Conservation (phyloP, 2,329 filamentous ascomycete species). For the Stemphylium vesicarium region DNA sequence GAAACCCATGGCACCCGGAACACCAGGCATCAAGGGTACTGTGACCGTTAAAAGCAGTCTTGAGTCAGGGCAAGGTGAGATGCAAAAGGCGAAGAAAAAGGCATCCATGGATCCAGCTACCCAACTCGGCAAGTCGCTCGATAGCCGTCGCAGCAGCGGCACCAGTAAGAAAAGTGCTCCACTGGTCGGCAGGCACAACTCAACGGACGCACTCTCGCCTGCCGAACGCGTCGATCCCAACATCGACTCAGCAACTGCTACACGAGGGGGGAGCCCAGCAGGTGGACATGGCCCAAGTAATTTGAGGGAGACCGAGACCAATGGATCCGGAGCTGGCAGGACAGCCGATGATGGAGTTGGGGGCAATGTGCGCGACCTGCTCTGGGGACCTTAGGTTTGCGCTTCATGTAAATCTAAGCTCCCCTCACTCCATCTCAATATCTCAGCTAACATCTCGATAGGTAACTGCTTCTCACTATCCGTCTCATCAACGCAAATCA, state of each 20-base stretch:
- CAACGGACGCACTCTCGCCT: constrained; percentile 33
- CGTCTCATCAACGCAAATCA: constrained; percentile 28
- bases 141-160: constrained; percentile 88
- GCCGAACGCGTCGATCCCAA: constrained; percentile 33
- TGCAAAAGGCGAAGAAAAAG: constrained; percentile 54
- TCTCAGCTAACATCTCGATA: constrained; percentile 18
- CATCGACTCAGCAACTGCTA: constrained; percentile 38
- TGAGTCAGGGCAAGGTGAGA: constrained; percentile 81
- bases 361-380: constrained; percentile 52
- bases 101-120: constrained; percentile 56
- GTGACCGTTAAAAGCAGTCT: constrained; percentile 88
- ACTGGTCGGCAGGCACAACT: constrained; percentile 32
- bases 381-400: constrained; percentile 52
- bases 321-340: constrained; percentile 25
- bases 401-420: constrained; percentile 42
- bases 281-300: constrained; percentile 42
- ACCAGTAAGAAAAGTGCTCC: constrained; percentile 77
- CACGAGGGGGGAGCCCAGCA: constrained; percentile 41
- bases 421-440: constrained; percentile 13
- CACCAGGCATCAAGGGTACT: constrained; percentile 81
- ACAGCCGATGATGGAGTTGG: constrained; percentile 43
- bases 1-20: constrained; percentile 86
- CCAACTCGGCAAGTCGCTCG: constrained; percentile 78
- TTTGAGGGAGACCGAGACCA: constrained; percentile 41
- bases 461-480: constrained; percentile 9